Percentiles rank a stretch among this genome's conserved stretches.
These are phyloP conservation scores for Claviceps purpurea DNA, from an alignment of 2,329 filamentous ascomycete genomes.

Conservation along the genomic window DNA sequence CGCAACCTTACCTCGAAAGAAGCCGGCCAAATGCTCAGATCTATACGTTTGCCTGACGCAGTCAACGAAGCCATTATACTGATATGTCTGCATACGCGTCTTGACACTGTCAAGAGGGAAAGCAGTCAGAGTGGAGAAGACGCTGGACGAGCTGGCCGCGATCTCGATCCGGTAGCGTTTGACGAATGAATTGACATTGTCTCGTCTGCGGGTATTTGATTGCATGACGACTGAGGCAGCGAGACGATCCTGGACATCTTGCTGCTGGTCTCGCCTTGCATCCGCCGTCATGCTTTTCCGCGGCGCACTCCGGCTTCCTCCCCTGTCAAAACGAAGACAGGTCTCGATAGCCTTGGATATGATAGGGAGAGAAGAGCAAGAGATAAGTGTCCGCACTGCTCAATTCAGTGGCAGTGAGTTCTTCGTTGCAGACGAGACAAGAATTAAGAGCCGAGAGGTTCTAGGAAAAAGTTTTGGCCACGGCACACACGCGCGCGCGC, in stretches of 20 bases:
- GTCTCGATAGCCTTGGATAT: too few species aligned
- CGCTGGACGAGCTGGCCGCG: constrained; percentile 61
- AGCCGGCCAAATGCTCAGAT: constrained; percentile 58
- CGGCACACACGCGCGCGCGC: constrained; percentile 6
- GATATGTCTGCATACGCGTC: constrained; percentile 80
- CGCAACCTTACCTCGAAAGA: constrained; percentile 56
- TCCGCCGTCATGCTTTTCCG: constrained; percentile 23
- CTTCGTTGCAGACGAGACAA: background rate
- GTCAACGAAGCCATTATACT: constrained; percentile 59
- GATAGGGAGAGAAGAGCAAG: background rate
- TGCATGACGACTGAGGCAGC: constrained; percentile 17
- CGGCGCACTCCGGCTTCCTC: too few species aligned
- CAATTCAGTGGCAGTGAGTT: too few species aligned
- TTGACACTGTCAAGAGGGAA: constrained; percentile 85
- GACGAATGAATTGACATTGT: constrained; percentile 34
- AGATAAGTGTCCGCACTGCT: too few species aligned
- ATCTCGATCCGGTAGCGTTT: constrained; percentile 73
- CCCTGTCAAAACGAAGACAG: too few species aligned
- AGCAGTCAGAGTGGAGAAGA: constrained; percentile 66
- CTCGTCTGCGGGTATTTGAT: constrained; percentile 12
- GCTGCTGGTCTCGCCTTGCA: constrained; percentile 20
- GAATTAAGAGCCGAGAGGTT: background rate
- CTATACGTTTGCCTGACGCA: constrained; percentile 65
- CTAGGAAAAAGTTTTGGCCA: constrained; percentile 1
- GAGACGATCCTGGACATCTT: constrained; percentile 24